These are phyloP conservation scores for Globisporangium radiosum DNA, from an alignment of 352 stramenopile genomes.

Conservation along the genomic window DNA sequence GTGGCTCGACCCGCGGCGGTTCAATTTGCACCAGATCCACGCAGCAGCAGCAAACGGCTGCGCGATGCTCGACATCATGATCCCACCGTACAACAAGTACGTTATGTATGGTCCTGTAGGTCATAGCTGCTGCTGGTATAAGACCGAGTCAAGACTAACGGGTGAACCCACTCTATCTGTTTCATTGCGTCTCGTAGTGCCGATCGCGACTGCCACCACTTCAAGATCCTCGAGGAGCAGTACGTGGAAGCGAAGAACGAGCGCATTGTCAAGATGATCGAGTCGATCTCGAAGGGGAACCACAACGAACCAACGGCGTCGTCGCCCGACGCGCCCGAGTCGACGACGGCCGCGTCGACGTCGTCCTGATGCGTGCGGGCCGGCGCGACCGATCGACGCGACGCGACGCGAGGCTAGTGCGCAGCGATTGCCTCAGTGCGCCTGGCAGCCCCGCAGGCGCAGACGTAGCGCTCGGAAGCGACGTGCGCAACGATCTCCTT, in stretches of 20 bases:
- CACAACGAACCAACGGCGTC: slow-evolving; percentile 37
- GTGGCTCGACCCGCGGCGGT: slow-evolving; percentile 74
- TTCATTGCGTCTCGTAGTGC: slow-evolving; percentile 23
- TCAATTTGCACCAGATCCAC: slow-evolving; percentile 79
- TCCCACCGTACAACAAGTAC: slow-evolving; percentile 84
- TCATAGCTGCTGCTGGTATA: too few relatives aligned
- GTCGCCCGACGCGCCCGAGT: slow-evolving; percentile 1
- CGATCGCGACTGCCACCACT: slow-evolving; percentile 74
- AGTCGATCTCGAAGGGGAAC: slow-evolving; percentile 61
- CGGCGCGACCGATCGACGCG: too few relatives aligned
- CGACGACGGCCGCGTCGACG: not conserved
- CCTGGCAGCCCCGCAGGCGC: too few relatives aligned
- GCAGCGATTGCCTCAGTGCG: too few relatives aligned
- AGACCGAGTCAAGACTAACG: too few relatives aligned
- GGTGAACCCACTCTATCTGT: not conserved
- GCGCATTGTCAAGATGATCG: slow-evolving; percentile 63
- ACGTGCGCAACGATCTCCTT: too few relatives aligned
- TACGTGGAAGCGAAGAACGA: slow-evolving; percentile 35
- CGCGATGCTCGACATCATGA: slow-evolving; percentile 78
- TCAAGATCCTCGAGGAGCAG: slow-evolving; percentile 56
- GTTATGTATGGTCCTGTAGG: slow-evolving; percentile 1
- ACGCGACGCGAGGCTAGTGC: too few relatives aligned
- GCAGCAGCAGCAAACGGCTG: slow-evolving; percentile 67
- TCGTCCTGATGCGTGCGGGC: too few relatives aligned
- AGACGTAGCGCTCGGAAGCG: too few relatives aligned